Evolutionary conservation across 192 early-diverging fungal species (phyloP).

Genomic region (Podochytrium sp.): DNA sequence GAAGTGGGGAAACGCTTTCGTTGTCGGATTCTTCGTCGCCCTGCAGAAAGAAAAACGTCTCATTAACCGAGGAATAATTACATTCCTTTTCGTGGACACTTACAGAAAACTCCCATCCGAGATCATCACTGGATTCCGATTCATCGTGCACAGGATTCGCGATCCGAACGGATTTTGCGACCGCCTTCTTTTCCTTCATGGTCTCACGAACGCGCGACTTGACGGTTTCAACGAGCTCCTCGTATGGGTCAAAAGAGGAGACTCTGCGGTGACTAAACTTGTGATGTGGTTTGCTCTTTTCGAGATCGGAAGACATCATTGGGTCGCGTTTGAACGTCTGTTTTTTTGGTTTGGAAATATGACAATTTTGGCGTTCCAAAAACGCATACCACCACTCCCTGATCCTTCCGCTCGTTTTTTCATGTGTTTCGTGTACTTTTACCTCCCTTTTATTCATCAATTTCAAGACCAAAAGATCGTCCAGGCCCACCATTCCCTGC

Average conservation of each 20-base stretch:
- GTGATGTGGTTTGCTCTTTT: background rate
- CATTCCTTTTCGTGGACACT: background rate
- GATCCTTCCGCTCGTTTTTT: background rate
- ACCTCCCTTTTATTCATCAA: background rate
- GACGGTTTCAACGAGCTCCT: conserved; percentile 15
- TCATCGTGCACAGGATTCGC: background rate
- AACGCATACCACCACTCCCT: too few relatives aligned
- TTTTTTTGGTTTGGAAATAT: too few relatives aligned
- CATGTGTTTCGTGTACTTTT: background rate
- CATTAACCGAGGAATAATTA: background rate
- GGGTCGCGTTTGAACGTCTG: too few relatives aligned
- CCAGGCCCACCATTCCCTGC: background rate
- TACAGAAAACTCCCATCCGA: conserved; percentile 23
- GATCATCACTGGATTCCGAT: conserved; percentile 5
- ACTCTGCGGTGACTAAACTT: conserved; percentile 7
- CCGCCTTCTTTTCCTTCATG: conserved; percentile 2
- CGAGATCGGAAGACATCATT: background rate
- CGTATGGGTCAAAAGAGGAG: conserved; percentile 28
- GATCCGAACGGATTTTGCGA: background rate
- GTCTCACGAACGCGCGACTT: background rate
- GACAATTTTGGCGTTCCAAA: too few relatives aligned
- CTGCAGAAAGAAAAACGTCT: background rate
- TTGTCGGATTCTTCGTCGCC: background rate
- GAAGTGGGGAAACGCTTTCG: background rate
- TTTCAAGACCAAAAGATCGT: background rate